Percentiles rank a stretch among this genome's conserved stretches.
phyloP scores from a whole-genome alignment of 257 asterid species.

The Lycium ferocissimum region DNA sequence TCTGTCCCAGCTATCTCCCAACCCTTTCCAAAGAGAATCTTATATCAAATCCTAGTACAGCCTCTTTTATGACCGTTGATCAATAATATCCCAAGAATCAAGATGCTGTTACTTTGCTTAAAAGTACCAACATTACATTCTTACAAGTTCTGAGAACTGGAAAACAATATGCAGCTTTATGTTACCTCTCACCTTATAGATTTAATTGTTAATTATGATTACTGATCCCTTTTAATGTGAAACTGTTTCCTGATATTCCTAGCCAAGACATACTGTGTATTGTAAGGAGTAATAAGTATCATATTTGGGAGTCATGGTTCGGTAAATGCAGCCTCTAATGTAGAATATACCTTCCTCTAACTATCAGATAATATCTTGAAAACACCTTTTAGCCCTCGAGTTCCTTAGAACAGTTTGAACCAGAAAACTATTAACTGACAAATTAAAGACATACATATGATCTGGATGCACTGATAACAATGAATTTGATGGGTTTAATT shows the following conservation, averaged over 20 bases:
- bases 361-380: background rate
- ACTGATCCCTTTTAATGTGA: constrained; percentile 6
- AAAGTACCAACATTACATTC: background rate
- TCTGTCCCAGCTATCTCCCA: background rate
- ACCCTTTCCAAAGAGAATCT: constrained; percentile 21
- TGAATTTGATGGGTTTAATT: constrained; percentile 1
- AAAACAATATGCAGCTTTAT: background rate
- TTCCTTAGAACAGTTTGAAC: background rate
- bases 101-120: constrained; percentile 12
- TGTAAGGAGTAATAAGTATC: background rate
- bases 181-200: constrained; percentile 6
- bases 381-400: background rate
- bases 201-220: background rate
- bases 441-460: background rate
- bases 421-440: constrained; percentile 6
- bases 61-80: constrained; percentile 22
- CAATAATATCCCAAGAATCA: constrained; percentile 18
- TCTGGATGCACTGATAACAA: background rate
- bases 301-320: constrained; percentile 15
- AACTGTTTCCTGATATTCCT: background rate
- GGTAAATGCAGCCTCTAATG: background rate
- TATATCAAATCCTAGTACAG: background rate
- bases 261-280: background rate
- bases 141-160: background rate
- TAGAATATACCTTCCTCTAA: background rate